phyloP scores from a whole-genome alignment of 169 alveolate species.

The Plasmodium sp. region DNA sequence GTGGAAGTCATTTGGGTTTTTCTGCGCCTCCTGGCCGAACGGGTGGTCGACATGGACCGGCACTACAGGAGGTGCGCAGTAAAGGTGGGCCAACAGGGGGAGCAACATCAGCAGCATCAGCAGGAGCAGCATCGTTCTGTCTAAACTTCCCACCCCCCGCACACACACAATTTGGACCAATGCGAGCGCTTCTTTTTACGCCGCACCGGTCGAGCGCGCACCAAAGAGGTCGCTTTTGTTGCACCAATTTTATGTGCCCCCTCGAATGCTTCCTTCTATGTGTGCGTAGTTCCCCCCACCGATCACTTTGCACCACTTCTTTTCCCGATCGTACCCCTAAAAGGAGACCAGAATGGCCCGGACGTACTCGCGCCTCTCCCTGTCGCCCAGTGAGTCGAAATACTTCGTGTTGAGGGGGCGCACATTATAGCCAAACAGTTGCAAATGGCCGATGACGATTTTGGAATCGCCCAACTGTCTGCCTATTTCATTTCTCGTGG shows the following conservation, averaged over 20 bases:
- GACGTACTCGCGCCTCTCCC: neutral
- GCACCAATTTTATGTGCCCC: neutral
- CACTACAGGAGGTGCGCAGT: neutral
- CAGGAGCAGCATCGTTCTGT: neutral
- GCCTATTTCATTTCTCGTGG: slow-evolving; percentile 64
- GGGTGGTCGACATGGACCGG: slow-evolving; percentile 20
- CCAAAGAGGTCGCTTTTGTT: neutral
- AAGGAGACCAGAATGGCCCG: slow-evolving; percentile 8
- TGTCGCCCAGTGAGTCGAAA: slow-evolving; percentile 13
- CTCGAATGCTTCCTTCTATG: neutral
- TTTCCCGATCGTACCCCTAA: neutral
- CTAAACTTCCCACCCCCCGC: neutral
- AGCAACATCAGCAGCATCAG: neutral
- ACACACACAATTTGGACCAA: neutral
- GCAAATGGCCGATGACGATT: slow-evolving; percentile 44
- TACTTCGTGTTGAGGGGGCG: slow-evolving; percentile 38
- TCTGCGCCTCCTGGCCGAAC: slow-evolving; percentile 10
- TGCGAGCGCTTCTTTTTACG: neutral
- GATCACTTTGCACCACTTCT: neutral
- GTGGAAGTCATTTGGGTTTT: slow-evolving; percentile 26
- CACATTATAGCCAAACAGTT: slow-evolving; percentile 65
- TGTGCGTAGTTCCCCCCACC: neutral
- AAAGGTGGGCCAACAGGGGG: neutral
- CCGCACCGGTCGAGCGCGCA: neutral
- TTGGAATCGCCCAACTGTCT: slow-evolving; percentile 48